Conservation (phyloP, 2,329 filamentous ascomycete species). For the Neonectria coccinea region DNA sequence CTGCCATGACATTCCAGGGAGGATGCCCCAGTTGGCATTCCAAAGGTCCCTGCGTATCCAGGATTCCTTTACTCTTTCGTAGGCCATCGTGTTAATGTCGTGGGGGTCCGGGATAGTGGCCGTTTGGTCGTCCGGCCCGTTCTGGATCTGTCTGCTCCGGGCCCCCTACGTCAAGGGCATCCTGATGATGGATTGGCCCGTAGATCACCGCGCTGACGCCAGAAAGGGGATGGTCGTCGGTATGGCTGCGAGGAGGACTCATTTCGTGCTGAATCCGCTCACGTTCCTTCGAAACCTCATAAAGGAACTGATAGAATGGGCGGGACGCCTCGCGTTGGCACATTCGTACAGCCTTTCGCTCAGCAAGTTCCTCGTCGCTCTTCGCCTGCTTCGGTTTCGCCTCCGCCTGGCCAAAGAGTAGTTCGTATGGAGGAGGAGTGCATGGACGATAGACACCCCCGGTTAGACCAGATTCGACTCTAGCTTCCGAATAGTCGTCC, state of each 20-base stretch:
- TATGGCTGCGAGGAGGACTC: too few species aligned
- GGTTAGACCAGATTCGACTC: too few species aligned
- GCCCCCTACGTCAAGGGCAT: too few species aligned
- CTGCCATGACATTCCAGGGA: background rate
- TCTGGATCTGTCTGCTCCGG: background rate
- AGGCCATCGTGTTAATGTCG: background rate
- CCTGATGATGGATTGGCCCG: too few species aligned
- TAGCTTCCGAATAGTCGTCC: too few species aligned
- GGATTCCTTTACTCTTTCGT: background rate
- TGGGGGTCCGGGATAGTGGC: background rate
- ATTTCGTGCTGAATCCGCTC: background rate
- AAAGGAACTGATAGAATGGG: conserved; percentile 8
- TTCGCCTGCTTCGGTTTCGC: background rate
- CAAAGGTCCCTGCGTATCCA: background rate
- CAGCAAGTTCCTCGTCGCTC: too few species aligned
- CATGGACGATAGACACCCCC: too few species aligned
- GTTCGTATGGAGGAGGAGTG: too few species aligned
- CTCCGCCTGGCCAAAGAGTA: background rate
- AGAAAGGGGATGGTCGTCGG: too few species aligned
- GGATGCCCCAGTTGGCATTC: background rate
- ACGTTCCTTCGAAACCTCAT: background rate
- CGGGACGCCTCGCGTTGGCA: conserved; percentile 5
- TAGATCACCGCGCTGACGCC: too few species aligned
- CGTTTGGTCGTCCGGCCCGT: background rate
- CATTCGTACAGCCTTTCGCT: conserved; percentile 32